These are phyloP conservation scores for Pichia exigua DNA, from an alignment of 805 yeast genomes.

Conservation along the genomic window DNA sequence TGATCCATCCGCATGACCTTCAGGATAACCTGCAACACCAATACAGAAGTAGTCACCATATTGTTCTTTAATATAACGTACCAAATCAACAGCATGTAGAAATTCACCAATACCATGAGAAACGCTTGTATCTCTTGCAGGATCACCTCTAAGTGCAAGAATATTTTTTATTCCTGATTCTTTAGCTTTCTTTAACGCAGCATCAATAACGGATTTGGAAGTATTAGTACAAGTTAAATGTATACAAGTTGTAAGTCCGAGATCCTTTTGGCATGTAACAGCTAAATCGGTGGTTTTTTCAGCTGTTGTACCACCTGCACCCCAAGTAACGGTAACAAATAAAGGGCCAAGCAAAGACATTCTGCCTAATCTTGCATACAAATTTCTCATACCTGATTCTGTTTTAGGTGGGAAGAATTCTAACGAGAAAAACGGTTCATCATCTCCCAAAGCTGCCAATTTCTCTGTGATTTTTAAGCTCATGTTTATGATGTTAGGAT, in stretches of 20 bases:
- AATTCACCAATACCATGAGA: constrained; percentile 52
- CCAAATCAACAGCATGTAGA: constrained; percentile 77
- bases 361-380: constrained; percentile 79
- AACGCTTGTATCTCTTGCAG: constrained; percentile 58
- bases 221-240: constrained; percentile 97
- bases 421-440: constrained; percentile 63
- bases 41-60: constrained; percentile 81
- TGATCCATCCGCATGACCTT: constrained; percentile 90
- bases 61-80: constrained; percentile 60
- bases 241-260: constrained; percentile 83
- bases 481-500: constrained; percentile 12
- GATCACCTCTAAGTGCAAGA: constrained; percentile 92
- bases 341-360: constrained; percentile 84
- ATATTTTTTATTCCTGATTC: constrained; percentile 78
- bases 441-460: constrained; percentile 35
- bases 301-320: constrained; percentile 95
- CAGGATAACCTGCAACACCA: constrained; percentile 98
- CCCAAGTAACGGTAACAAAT: constrained; percentile 95
- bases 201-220: constrained; percentile 65
- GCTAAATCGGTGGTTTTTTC: constrained; percentile 83
- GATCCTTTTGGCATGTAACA: constrained; percentile 59
- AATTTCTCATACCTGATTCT: constrained; percentile 72
- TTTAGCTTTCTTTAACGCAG: constrained; percentile 67
- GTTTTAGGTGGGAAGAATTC: constrained; percentile 99
- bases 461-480: constrained; percentile 41